These are phyloP conservation scores for Posidonia oceanica DNA, from an alignment of 116 monocot species.

Conservation along the genomic window DNA sequence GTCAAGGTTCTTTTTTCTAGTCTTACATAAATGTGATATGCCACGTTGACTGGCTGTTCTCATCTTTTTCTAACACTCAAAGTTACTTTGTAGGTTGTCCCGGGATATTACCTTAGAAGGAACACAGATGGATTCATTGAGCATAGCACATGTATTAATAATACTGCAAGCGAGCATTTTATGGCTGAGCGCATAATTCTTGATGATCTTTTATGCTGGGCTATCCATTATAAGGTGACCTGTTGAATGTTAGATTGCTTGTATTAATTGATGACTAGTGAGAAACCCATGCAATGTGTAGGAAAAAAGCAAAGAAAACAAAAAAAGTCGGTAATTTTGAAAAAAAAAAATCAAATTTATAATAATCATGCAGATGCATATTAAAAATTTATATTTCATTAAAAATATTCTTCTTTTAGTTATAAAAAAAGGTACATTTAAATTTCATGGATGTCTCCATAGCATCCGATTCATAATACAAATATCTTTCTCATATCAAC, in stretches of 20 bases:
- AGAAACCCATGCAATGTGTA: no score
- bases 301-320: no score
- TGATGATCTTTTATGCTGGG: slow-evolving; percentile 77
- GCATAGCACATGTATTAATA: slow-evolving; percentile 61
- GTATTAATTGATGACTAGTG: background rate
- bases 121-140: slow-evolving; percentile 66
- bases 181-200: slow-evolving; percentile 80
- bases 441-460: no score
- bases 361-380: no score
- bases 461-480: no score
- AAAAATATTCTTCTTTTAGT: no score
- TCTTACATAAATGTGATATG: background rate
- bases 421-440: no score
- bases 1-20: background rate
- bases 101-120: slow-evolving; percentile 76
- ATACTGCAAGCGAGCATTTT: slow-evolving; percentile 86
- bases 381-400: no score
- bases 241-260: slow-evolving; percentile 4
- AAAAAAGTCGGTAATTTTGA: no score
- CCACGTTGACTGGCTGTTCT: background rate
- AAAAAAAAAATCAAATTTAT: no score
- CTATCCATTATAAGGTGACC: slow-evolving; percentile 58
- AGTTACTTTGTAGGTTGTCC: slow-evolving; percentile 53
- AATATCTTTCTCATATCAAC: no score
- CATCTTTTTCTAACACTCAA: background rate